phyloP scores from a whole-genome alignment of 495 filamentous ascomycete species.

The Elasticomyces elasticus region DNA sequence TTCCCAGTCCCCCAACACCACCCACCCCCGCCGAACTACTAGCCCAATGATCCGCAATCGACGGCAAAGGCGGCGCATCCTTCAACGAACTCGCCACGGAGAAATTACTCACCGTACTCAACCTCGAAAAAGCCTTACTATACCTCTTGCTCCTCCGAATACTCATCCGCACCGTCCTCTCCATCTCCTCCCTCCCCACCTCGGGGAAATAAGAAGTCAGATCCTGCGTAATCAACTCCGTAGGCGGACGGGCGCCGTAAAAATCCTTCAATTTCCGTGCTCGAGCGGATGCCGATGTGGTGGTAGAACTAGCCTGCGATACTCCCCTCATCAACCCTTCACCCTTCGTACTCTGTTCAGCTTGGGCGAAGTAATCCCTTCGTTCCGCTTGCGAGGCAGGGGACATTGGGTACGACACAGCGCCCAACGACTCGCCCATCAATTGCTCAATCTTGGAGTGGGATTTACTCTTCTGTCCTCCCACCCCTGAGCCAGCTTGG shows the following conservation, averaged over 20 bases:
- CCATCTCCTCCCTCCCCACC: slow-evolving; percentile 83
- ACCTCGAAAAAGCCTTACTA: slow-evolving; percentile 79
- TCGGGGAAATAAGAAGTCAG: slow-evolving; percentile 95
- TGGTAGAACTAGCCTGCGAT: slow-evolving; percentile 46
- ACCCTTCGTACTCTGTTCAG: too few species aligned
- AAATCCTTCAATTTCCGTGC: slow-evolving; percentile 59
- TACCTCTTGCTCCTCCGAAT: slow-evolving; percentile 79
- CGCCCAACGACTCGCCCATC: slow-evolving; percentile 73
- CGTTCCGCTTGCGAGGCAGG: slow-evolving; percentile 51
- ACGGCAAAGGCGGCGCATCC: slow-evolving; percentile 86
- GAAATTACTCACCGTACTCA: slow-evolving; percentile 88
- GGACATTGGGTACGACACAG: slow-evolving; percentile 72
- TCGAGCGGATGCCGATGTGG: slow-evolving; percentile 36
- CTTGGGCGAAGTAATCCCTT: slow-evolving; percentile 54
- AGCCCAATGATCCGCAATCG: slow-evolving; percentile 88
- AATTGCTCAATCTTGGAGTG: slow-evolving; percentile 72
- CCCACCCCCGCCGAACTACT: too few species aligned
- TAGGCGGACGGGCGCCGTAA: slow-evolving; percentile 85
- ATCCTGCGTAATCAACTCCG: slow-evolving; percentile 94
- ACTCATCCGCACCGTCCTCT: slow-evolving; percentile 83
- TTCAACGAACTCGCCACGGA: slow-evolving; percentile 85
- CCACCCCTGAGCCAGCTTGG: too few species aligned
- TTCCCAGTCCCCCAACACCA: too few species aligned
- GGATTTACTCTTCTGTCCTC: slow-evolving; percentile 54
- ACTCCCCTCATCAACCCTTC: slow-evolving; percentile 46